Evolutionary conservation across 2,329 filamentous ascomycete genomes (phyloP).

Genomic region (Daldinia sp.): DNA sequence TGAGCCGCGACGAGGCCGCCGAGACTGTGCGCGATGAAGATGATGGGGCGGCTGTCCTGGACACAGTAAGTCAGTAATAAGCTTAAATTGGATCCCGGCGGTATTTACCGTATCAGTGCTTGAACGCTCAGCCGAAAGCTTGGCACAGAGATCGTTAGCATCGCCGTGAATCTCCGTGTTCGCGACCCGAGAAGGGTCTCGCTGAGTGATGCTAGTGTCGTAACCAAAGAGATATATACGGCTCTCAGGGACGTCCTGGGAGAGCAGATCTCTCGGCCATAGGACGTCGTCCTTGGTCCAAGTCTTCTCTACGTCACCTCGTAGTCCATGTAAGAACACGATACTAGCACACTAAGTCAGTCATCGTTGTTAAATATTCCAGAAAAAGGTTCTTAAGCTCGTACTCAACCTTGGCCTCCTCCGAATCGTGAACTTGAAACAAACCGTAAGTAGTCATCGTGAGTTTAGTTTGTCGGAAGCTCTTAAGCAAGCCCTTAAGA

Average conservation of each 20-base stretch:
- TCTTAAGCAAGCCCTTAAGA: background rate
- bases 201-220: conserved; percentile 1
- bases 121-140: background rate
- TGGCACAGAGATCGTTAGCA: background rate
- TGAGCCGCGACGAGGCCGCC: conserved; percentile 1
- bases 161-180: background rate
- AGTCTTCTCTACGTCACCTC: conserved; percentile 5
- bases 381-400: background rate
- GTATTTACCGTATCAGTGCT: background rate
- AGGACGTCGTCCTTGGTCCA: background rate
- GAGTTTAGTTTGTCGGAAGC: background rate
- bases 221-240: conserved; percentile 3
- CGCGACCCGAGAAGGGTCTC: background rate
- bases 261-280: background rate
- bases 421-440: background rate
- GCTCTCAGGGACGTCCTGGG: background rate
- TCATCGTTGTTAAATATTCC: background rate
- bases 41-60: background rate
- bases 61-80: background rate
- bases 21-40: conserved; percentile 1
- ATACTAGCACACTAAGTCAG: background rate
- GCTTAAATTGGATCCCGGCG: too few relatives aligned
- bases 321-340: background rate
- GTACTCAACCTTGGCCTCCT: conserved; percentile 2
- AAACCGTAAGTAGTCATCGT: background rate